phyloP scores from a whole-genome alignment of 495 filamentous ascomycete genomes.

The Clavariopsis aquatica region DNA sequence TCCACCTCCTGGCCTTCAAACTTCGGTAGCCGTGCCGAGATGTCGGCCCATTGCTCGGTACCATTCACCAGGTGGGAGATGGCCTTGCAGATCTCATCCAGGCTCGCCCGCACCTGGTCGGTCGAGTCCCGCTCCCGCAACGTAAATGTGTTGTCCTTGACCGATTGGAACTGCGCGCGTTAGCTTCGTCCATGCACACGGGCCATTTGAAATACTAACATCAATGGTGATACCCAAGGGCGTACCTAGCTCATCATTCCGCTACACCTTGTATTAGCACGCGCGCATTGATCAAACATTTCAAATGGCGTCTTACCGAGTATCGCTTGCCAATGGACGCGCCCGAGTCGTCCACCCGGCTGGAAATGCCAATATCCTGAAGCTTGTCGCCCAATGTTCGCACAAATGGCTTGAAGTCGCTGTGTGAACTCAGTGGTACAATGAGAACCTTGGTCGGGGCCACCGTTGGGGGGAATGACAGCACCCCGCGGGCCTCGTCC shows the following conservation, averaged over 20 bases:
- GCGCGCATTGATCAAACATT: constrained; percentile 46
- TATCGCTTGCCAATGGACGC: constrained; percentile 69
- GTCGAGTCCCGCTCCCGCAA: constrained; percentile 61
- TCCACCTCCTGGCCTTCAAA: constrained; percentile 71
- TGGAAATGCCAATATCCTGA: constrained; percentile 60
- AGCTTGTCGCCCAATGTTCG: constrained; percentile 58
- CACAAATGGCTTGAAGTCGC: constrained; percentile 59
- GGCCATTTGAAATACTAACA: constrained; percentile 53
- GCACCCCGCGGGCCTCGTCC: constrained; percentile 65
- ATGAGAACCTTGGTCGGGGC: constrained; percentile 72
- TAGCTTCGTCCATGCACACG: constrained; percentile 56
- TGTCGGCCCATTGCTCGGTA: constrained; percentile 65
- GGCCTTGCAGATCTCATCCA: constrained; percentile 66
- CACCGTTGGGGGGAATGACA: constrained; percentile 66
- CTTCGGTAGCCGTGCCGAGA: constrained; percentile 61
- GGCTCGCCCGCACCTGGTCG: constrained; percentile 64
- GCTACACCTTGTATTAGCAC: constrained; percentile 56
- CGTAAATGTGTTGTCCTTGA: constrained; percentile 68
- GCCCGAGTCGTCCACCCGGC: constrained; percentile 65
- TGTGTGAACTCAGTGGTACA: constrained; percentile 63
- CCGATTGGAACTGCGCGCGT: constrained; percentile 63
- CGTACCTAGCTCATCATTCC: constrained; percentile 48
- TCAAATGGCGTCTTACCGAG: constrained; percentile 22
- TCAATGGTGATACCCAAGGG: constrained; percentile 66
- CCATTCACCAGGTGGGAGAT: constrained; percentile 62